Conservation (phyloP, 331 rosid species). For the Cydonia oblonga region DNA sequence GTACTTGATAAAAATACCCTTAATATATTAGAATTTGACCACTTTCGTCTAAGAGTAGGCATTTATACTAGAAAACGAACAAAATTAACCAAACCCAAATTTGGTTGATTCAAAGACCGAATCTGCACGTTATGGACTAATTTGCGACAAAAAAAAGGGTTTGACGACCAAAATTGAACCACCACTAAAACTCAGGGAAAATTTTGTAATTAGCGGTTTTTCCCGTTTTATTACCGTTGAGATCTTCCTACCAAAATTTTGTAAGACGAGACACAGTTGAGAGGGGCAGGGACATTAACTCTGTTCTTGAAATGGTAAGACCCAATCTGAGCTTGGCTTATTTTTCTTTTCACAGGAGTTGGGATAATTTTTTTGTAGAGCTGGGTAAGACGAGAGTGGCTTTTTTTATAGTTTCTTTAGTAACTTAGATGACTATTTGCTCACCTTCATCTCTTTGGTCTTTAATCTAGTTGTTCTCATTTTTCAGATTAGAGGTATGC, state of each 20-base stretch:
- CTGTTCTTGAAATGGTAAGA: constrained; percentile 90
- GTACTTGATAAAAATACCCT: too few relatives aligned
- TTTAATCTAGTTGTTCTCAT: constrained; percentile 16
- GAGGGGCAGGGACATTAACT: constrained; percentile 87
- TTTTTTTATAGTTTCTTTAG: not conserved
- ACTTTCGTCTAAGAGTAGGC: too few relatives aligned
- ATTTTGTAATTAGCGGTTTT: not conserved
- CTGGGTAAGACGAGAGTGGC: not conserved
- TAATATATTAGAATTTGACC: too few relatives aligned
- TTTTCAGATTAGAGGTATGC: constrained; percentile 95
- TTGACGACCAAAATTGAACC: too few relatives aligned
- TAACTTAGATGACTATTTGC: constrained; percentile 1
- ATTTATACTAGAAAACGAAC: too few relatives aligned
- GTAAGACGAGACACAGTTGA: constrained; percentile 95
- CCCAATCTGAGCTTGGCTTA: not conserved
- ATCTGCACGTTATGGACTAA: too few relatives aligned
- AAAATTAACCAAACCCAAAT: too few relatives aligned
- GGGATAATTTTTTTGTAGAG: not conserved
- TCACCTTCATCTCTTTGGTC: not conserved
- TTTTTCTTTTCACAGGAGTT: not conserved
- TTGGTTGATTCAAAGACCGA: too few relatives aligned
- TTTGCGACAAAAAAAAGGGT: too few relatives aligned
- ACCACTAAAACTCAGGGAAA: too few relatives aligned
- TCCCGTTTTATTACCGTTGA: not conserved
- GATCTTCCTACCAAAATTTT: not conserved